Base-by-base conservation (phyloP, 2,329 filamentous ascomycete genomes). In the Sclerotinia trifoliorum region DNA sequence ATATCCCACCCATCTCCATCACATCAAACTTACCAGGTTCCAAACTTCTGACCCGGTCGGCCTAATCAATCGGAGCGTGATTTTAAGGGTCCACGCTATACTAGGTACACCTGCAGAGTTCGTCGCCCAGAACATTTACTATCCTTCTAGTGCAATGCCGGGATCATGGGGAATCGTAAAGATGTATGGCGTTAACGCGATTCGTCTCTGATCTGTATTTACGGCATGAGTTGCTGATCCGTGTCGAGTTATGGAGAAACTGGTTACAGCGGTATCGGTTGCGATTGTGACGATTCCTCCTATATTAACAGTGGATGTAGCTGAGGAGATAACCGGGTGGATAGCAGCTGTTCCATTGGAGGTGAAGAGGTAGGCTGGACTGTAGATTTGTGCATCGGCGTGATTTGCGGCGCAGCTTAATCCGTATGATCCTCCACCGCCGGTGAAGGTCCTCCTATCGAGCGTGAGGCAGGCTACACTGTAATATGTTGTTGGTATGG, bases 171-270 rank as follows among this genome's bases (percentile, higher is more conserved):
- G 84, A 5, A 86, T 75, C 0, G 73, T 75, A 5, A 83, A 74
- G 0, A 74, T 78, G 68, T 82, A 84, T 35, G 54, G 69, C 4
- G 74, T 77, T 29, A 86, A 75, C 19, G 82, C 78, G 60, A 88
- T 79, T 11, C 85, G 81, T 29, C 86, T 77, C 77, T 87, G 85
- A 74, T 88, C 86, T 0, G 82, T 87, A 72, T 88, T 85, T 60
- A 87, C 80, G 83, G 81, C n/a, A 74, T 87, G 85, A 0, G 86
- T 88, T 5, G 78, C 78, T 4, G 79, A 81, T 1, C 84, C 81
- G 57, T 81, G 80, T 7, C 85, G 79, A 39, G 88, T 75, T 19
- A 87, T 74, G 0, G 81, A 78, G 51, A 81, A 80, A 2, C 74
- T 77, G 19, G 73, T 71, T 0, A 76, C 73, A 7, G 73, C 70